Percentiles rank a stretch among this genome's conserved stretches.
These are phyloP conservation scores for Cryptococcus neoformans DNA, from an alignment of 1,284 basidiomycete genomes.

Conservation along the genomic window DNA sequence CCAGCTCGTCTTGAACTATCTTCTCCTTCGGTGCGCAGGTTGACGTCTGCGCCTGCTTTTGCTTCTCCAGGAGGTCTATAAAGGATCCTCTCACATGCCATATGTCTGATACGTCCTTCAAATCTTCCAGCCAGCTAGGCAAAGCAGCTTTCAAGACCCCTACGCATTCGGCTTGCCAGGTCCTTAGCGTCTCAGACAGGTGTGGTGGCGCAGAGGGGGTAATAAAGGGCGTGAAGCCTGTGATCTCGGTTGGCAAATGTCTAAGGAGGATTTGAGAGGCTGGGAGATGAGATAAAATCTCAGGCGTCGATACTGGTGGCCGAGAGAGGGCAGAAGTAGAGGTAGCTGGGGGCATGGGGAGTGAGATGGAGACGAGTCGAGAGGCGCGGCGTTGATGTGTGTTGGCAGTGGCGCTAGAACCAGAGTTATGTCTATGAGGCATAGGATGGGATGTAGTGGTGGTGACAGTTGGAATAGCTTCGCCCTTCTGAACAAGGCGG, in stretches of 20 bases:
- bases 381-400: slow-evolving; percentile 37
- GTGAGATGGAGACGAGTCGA: slow-evolving; percentile 43
- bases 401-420: not conserved
- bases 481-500: slow-evolving; percentile 37
- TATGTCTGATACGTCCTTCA: slow-evolving; percentile 39
- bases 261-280: slow-evolving; percentile 48
- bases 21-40: no score
- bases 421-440: no score
- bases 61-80: slow-evolving; percentile 6
- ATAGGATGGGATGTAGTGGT: no score
- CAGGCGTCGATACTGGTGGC: slow-evolving; percentile 31
- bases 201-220: slow-evolving; percentile 63
- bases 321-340: not conserved
- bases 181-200: slow-evolving; percentile 22
- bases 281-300: slow-evolving; percentile 44
- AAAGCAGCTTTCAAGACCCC: slow-evolving; percentile 28
- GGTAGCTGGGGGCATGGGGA: slow-evolving; percentile 19
- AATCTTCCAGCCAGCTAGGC: slow-evolving; percentile 31
- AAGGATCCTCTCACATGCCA: slow-evolving; percentile 36
- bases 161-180: slow-evolving; percentile 37
- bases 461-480: no score
- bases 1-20: slow-evolving; percentile 18
- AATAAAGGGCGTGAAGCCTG: slow-evolving; percentile 47
- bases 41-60: no score
- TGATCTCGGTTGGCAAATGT: slow-evolving; percentile 43